Evolutionary conservation across 129 eudicot species (phyloP), one percentile per base, ranked within the genome.

Genomic region (Dittrichia graveolens): DNA sequence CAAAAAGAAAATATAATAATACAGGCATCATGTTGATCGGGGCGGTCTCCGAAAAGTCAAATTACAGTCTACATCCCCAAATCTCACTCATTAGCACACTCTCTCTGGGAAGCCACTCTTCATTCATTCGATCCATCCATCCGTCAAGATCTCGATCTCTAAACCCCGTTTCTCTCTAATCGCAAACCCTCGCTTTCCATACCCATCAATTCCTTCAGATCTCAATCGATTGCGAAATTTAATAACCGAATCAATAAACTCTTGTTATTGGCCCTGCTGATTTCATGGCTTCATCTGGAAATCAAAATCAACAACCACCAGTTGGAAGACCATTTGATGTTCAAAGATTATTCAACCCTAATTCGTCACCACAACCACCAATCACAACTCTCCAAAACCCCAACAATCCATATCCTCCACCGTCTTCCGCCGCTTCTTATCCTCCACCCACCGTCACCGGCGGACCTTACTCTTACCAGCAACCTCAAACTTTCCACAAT

Each of bases 291-390:
- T 83, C 96, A 50, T 77, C 90, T 65, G 72, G 77, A 47, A 83
- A 79, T 10, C 82, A 75, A 45, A 72, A 44, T 72, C 74, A 66
- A 60, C 63, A 74, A 66, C 86, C 47, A 76, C 82, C 83, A 64
- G 86, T 83, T 40, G 86, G 80, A 67, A 41, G 7, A 10, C 85
- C 78, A 7, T 83, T 87, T 38, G 92, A 89, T 72, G 81, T 87
- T 81, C 91, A 85, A 65, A 79, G 78, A 7, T 69, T 93, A 41
- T 88, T 88, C 84, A 88, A 69, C 48, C 87, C 88, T 3, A 31
- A 61, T 39, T 38, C 78, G 31, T 56, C 76, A 44, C 44, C 74
- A 14, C 8, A 84, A 13, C 66, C 77, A 69, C 88, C 89, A 37
- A 5, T 41, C 34, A 19, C 60, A 4, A 35, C 54, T 49, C 74